Conservation (phyloP, 2,329 filamentous ascomycete species). For the Cyclaneusma minus region DNA sequence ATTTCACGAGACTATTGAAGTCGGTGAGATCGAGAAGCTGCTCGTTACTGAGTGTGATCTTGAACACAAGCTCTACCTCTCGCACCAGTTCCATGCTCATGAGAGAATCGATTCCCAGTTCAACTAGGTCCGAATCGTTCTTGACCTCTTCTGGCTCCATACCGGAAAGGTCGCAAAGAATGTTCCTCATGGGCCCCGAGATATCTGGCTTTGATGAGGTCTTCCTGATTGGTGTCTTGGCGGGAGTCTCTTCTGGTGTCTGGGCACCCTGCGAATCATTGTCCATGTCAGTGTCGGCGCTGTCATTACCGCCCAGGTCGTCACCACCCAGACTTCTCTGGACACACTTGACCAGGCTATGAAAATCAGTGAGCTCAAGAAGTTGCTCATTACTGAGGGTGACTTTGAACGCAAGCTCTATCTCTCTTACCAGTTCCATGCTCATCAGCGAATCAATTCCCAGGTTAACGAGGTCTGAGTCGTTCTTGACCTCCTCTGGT, state of each 20-base stretch:
- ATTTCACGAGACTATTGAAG: conserved; percentile 16
- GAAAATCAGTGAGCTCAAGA: conserved; percentile 18
- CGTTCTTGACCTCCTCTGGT: conserved; percentile 20
- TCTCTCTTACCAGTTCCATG: conserved; percentile 29
- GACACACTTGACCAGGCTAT: conserved; percentile 15
- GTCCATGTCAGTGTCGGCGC: no score
- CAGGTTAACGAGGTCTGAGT: conserved; percentile 23
- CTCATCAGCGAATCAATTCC: conserved; percentile 34
- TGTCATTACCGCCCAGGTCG: no score
- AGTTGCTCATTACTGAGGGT: conserved; percentile 14
- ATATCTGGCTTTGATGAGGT: no score
- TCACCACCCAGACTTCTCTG: conserved; percentile 10
- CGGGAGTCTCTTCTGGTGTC: no score
- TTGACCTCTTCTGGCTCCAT: conserved; percentile 22
- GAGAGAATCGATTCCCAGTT: conserved; percentile 33
- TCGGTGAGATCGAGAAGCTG: conserved; percentile 17
- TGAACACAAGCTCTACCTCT: conserved; percentile 25
- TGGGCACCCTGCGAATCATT: no score
- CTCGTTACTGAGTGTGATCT: conserved; percentile 14
- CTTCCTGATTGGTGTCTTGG: no score
- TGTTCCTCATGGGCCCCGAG: no score
- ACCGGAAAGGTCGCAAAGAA: conserved; percentile 17
- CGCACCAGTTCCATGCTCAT: conserved; percentile 30
- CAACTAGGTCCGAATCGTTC: conserved; percentile 20
- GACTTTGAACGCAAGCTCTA: conserved; percentile 22